Evolutionary conservation across 352 stramenopile genomes (phyloP), one percentile per base, ranked within the genome.

Genomic region (Phytopythium aichiense): DNA sequence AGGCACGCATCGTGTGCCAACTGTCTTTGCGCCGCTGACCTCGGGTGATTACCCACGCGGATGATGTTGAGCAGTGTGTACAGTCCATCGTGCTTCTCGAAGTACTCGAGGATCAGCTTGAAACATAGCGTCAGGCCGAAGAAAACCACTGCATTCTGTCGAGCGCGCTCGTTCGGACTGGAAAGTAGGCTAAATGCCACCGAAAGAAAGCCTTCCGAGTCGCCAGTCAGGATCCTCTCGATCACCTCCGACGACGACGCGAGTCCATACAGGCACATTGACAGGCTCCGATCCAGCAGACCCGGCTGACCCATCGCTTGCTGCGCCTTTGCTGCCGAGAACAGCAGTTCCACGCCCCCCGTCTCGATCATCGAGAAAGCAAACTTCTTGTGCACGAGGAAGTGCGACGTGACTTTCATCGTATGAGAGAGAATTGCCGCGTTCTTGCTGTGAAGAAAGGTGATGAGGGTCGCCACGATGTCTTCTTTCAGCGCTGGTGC

Each of bases 61-160:
- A 95, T 93, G 40, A 93, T 87, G 66, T 94, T 95, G 22, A 95
- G 57, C 20, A 95, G 62, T 12, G 77, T 91, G 60, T 95, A 95
- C 16, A 95, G 38, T 0, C 87, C 84, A n/a, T 95, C 81, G 52
- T 92, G 65, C 40, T 87, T 89, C 43, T 95, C 84, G 58, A 95
- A 95, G 58, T 84, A 86, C 35, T 95, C 87, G 28, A 94, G 68
- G 60, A 93, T 89, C 9, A 77, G 72, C 52, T 89, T 93, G 56
- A 94, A 95, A 18, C 72, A 67, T 25, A 95, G 60, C 7, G 85
- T 92, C 46, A 95, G 68, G 23, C 84, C 83, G 52, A 91, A 95
- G 60, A 93, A 95, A 18, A 94, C 81, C 11, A 95, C 83, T 0
- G 81, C 81, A 50, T 95, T 94, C 43, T 94, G 84, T 5, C 87